A percentile compares a stretch with the other conserved stretches of the same genome.
phyloP scores from a whole-genome alignment of 1,284 basidiomycete species.

The Pulveroboletus sp. region DNA sequence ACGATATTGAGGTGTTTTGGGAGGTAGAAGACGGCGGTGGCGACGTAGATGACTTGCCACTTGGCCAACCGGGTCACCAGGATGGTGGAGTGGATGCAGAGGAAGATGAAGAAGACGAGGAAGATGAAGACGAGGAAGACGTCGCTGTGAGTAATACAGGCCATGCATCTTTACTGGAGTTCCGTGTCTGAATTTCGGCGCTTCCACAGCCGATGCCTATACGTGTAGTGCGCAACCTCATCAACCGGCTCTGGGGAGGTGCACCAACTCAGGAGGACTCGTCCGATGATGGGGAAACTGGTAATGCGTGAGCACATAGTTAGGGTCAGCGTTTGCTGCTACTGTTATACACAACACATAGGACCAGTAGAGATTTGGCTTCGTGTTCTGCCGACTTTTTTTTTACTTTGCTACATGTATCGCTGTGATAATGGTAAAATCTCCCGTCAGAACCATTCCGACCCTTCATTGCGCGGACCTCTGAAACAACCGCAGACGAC shows the following conservation, averaged over 20 bases:
- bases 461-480: too few relatives aligned
- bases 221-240: constrained; percentile 59
- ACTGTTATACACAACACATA: neutral
- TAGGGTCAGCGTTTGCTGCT: neutral
- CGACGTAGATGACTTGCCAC: constrained; percentile 15
- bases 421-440: too few relatives aligned
- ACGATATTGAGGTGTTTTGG: constrained; percentile 27
- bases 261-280: constrained; percentile 34
- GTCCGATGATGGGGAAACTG: constrained; percentile 37
- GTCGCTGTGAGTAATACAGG: constrained; percentile 45
- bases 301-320: neutral
- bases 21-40: constrained; percentile 27
- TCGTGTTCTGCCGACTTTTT: neutral
- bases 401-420: too few relatives aligned
- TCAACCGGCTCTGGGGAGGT: constrained; percentile 64
- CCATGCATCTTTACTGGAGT: neutral
- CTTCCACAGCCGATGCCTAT: constrained; percentile 55
- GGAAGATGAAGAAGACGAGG: constrained; percentile 38
- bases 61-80: constrained; percentile 20
- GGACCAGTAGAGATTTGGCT: neutral
- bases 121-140: constrained; percentile 25
- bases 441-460: too few relatives aligned
- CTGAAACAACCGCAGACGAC: too few relatives aligned
- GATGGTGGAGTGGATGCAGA: constrained; percentile 37
- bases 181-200: constrained; percentile 4